Base-by-base conservation (phyloP, 352 stramenopile species). In the Globisporangium abappressorium region DNA sequence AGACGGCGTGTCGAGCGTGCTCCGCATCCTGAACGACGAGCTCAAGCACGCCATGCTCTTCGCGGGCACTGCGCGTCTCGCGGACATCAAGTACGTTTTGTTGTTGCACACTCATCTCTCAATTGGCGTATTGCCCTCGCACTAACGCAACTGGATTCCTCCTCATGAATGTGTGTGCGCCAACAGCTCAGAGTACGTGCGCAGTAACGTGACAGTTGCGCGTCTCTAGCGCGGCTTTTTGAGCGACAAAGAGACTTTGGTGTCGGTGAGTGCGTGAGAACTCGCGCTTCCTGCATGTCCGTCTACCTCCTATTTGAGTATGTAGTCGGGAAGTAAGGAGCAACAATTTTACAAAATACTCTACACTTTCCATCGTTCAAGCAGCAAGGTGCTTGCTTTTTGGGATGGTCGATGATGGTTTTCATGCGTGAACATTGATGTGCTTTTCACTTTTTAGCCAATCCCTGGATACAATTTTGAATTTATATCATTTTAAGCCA, bases 41-140 rank as follows among this genome's bases (percentile, higher is more conserved):
- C 77, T 98, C 47, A 94, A 97, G 73, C 92, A 97, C 57, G 87
- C 91, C 3, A 99, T 99, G 96, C 73, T 93, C 2, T 94, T 95
- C 67, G 74, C 85, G 0, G 87, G 85, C 38, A 94, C 85, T 15
- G 72, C 76, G 43, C 72, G 65, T 20, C 71, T 95, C n/a, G 68
- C 74, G n/a, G 84, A 93, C 58, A 94, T 95, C 67, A 74, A 69
- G 87, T 95, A 73, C 60, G 75, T 66, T 20, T 30, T 61, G 30
- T 59, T 22, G 30, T 5, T 33, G 30, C 5, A 33, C 30, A 33
- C 11, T 20, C 5, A 9, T 28, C 30, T 24, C 2, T 54, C 6
- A 9, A 18, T 43, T 26, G 7, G 15, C 5, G 2, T 22, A 28
- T 12, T 60, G 18, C n/a, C 51, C 2, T 46, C 33, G 20, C 15